These are phyloP conservation scores for Lactarius indigo DNA, from an alignment of 768 basidiomycete species.

Conservation along the genomic window DNA sequence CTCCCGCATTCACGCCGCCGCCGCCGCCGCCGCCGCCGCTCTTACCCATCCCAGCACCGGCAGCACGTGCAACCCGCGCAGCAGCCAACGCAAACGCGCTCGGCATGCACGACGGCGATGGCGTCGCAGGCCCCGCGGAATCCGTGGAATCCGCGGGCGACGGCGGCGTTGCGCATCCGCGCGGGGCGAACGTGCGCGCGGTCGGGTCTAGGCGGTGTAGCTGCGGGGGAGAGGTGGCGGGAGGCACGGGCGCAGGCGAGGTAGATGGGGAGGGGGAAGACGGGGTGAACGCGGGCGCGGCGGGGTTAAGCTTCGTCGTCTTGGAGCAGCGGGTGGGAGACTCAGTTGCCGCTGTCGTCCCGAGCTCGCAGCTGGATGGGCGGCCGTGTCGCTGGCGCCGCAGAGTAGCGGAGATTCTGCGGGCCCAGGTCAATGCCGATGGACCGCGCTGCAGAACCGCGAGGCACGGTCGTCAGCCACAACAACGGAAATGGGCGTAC, in stretches of 20 bases:
- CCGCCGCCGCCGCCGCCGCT: neutral
- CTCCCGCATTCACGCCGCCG: neutral
- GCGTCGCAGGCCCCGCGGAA: conserved; percentile 5
- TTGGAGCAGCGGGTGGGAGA: neutral
- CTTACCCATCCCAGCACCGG: neutral
- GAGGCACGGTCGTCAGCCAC: too few species aligned
- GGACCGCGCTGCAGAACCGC: neutral
- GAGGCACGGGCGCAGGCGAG: neutral
- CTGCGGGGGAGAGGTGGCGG: neutral
- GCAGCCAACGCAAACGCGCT: conserved; percentile 3
- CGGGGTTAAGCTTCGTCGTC: neutral
- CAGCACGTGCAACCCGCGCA: neutral
- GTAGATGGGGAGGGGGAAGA: neutral
- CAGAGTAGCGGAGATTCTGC: neutral
- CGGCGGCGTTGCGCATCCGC: neutral
- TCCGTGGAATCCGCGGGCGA: conserved; percentile 13
- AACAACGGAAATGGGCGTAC: too few species aligned
- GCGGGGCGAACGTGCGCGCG: conserved; percentile 12
- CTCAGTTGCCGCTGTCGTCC: neutral
- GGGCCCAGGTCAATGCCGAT: neutral
- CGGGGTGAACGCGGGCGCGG: neutral
- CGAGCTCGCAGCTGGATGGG: neutral
- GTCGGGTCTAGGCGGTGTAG: conserved; percentile 1
- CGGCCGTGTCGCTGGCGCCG: neutral
- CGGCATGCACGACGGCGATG: neutral